phyloP scores from a whole-genome alignment of 1,284 basidiomycete species.

The Marasmius tenuissimus region DNA sequence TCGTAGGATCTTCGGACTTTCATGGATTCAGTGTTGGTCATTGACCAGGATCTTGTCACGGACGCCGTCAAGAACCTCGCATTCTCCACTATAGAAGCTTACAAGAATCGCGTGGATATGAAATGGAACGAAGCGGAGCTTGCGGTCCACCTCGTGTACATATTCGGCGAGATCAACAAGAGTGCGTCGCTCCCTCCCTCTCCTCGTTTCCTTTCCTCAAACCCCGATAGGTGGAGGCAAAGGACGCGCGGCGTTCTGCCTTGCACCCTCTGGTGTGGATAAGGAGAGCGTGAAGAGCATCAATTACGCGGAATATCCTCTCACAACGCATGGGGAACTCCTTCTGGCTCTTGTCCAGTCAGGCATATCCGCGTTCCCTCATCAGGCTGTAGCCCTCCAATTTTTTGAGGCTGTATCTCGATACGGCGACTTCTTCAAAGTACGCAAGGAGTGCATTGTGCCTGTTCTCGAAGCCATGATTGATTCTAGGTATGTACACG shows the following conservation, averaged over 20 bases:
- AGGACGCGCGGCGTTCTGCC: slow-evolving; percentile 75
- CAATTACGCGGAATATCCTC: slow-evolving; percentile 83
- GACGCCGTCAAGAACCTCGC: slow-evolving; percentile 72
- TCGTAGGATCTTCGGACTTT: slow-evolving; percentile 79
- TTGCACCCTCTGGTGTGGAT: slow-evolving; percentile 55
- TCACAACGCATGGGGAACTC: slow-evolving; percentile 92
- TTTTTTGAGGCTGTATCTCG: slow-evolving; percentile 93
- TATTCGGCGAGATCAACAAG: slow-evolving; percentile 92
- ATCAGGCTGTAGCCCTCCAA: slow-evolving; percentile 88
- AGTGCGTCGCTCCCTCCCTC: slow-evolving; percentile 38
- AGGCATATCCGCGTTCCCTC: slow-evolving; percentile 81
- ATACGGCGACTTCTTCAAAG: slow-evolving; percentile 96
- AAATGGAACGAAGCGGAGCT: slow-evolving; percentile 96
- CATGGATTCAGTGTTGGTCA: slow-evolving; percentile 77
- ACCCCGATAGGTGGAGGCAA: slow-evolving; percentile 60
- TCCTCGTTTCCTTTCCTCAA: background rate
- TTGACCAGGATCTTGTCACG: slow-evolving; percentile 82
- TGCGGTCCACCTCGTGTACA: slow-evolving; percentile 88
- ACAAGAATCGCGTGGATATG: slow-evolving; percentile 57
- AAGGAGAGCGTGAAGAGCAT: slow-evolving; percentile 68
- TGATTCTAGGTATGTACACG: slow-evolving; percentile 63
- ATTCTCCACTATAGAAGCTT: slow-evolving; percentile 70
- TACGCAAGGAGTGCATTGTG: slow-evolving; percentile 83
- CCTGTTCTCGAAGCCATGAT: slow-evolving; percentile 90
- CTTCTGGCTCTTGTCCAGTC: slow-evolving; percentile 84